Conservation (phyloP, 768 basidiomycete genomes). For the Collybia sordida region DNA sequence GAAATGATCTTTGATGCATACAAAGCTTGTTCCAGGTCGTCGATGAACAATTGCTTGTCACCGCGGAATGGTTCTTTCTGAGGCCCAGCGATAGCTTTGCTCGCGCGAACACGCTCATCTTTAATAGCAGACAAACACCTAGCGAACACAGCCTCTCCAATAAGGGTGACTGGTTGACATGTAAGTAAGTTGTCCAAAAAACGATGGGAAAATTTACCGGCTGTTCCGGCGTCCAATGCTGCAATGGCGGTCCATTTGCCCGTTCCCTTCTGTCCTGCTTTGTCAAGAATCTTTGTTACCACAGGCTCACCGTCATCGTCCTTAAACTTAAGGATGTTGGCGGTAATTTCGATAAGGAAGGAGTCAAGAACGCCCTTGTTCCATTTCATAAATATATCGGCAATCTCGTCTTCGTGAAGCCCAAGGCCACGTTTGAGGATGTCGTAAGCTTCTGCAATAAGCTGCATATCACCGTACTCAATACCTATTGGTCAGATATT, state of each 20-base stretch:
- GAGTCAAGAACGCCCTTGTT: conserved; percentile 99
- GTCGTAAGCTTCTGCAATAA: conserved; percentile 98
- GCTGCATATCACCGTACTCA: conserved; percentile 99
- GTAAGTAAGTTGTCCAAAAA: conserved; percentile 7
- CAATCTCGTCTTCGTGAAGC: conserved; percentile 84
- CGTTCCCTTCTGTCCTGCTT: conserved; percentile 98
- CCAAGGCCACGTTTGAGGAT: conserved; percentile 97
- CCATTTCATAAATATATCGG: conserved; percentile 92
- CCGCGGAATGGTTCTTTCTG: conserved; percentile 93
- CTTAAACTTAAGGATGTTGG: conserved; percentile 95
- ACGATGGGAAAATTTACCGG: conserved; percentile 50
- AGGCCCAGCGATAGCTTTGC: conserved; percentile 88
- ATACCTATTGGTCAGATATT: conserved; percentile 64
- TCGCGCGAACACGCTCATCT: conserved; percentile 90
- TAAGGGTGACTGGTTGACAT: conserved; percentile 78
- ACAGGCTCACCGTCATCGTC: conserved; percentile 93
- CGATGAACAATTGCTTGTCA: conserved; percentile 98
- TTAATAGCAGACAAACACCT: conserved; percentile 98
- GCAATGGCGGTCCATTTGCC: conserved; percentile 99
- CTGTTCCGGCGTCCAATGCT: conserved; percentile 89
- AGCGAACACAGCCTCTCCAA: conserved; percentile 99
- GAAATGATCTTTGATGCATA: conserved; percentile 99
- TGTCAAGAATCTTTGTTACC: conserved; percentile 91
- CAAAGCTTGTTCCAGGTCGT: conserved; percentile 97
- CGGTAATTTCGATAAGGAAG: conserved; percentile 98